Evolutionary conservation across 2,329 filamentous ascomycete species (phyloP).

Genomic region (Herpotrichia juniperi): DNA sequence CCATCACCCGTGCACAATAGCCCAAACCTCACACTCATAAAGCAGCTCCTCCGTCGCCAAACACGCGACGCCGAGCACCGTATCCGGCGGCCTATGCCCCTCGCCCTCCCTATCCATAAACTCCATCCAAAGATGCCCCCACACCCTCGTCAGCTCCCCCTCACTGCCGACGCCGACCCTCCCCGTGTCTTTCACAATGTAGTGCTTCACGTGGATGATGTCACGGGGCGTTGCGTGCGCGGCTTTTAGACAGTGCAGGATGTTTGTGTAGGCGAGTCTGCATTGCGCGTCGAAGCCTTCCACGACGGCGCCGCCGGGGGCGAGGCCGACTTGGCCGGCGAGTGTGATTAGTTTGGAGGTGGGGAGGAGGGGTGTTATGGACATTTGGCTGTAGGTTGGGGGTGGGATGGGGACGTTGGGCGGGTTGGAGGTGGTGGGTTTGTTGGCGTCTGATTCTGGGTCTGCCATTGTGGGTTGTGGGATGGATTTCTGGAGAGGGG

Average conservation of each 20-base stretch:
- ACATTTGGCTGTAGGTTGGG: slow-evolving; percentile 38
- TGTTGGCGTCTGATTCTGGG: slow-evolving; percentile 17
- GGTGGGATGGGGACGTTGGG: slow-evolving; percentile 29
- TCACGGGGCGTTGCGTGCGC: slow-evolving; percentile 41
- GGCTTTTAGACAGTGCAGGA: slow-evolving; percentile 32
- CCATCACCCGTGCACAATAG: slow-evolving; percentile 26
- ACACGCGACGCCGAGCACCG: slow-evolving; percentile 42
- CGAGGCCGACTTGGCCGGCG: slow-evolving; percentile 37
- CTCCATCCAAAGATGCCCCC: slow-evolving; percentile 41
- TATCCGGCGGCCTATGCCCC: slow-evolving; percentile 45
- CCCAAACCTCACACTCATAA: slow-evolving; percentile 44
- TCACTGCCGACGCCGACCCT: slow-evolving; percentile 11
- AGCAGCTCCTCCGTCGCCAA: slow-evolving; percentile 36
- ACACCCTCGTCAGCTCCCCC: slow-evolving; percentile 21
- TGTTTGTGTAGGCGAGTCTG: slow-evolving; percentile 33
- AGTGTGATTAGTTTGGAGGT: slow-evolving; percentile 38
- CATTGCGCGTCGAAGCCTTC: slow-evolving; percentile 32
- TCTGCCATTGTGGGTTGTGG: background rate
- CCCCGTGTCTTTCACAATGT: slow-evolving; percentile 43
- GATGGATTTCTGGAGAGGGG: no score
- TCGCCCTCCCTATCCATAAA: slow-evolving; percentile 41
- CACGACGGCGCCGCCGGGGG: slow-evolving; percentile 14
- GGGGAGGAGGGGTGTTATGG: slow-evolving; percentile 35
- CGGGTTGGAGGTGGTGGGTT: slow-evolving; percentile 39
- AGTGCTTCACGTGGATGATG: slow-evolving; percentile 42